Conservation (phyloP, 1,284 basidiomycete genomes). For the Moesziomyces antarcticus region DNA sequence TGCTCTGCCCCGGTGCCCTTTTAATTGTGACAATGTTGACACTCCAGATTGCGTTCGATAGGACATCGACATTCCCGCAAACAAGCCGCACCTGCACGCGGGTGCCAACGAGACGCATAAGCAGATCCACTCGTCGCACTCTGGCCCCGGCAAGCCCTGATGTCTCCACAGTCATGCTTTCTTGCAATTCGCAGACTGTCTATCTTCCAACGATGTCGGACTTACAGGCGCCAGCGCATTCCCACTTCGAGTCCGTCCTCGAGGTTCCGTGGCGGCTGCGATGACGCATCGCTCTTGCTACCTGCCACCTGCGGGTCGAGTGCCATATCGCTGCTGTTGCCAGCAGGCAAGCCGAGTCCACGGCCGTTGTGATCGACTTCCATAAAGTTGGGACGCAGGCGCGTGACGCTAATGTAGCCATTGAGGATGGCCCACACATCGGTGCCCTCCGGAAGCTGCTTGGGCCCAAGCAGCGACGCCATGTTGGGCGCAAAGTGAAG, state of each 20-base stretch:
- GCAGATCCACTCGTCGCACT: conserved; percentile 22
- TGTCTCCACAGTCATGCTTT: neutral
- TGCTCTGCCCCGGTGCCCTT: neutral
- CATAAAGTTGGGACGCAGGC: conserved; percentile 54
- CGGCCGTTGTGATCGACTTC: conserved; percentile 36
- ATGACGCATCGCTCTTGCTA: conserved; percentile 2
- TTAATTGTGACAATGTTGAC: neutral
- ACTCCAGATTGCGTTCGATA: conserved; percentile 1
- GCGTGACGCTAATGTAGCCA: conserved; percentile 58
- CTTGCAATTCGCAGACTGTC: neutral
- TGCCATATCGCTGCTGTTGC: neutral
- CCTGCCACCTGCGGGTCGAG: conserved; percentile 1
- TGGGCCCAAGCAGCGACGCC: conserved; percentile 52
- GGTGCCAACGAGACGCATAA: conserved; percentile 36
- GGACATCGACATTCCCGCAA: conserved; percentile 38
- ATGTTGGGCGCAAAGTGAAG: conserved; percentile 64
- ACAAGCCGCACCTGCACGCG: conserved; percentile 33
- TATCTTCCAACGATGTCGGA: neutral
- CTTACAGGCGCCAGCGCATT: conserved; percentile 35
- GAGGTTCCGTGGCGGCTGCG: neutral
- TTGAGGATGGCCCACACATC: conserved; percentile 64
- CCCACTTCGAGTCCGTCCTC: conserved; percentile 44
- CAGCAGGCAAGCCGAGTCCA: conserved; percentile 26
- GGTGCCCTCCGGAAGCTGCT: conserved; percentile 41
- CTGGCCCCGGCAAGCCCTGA: conserved; percentile 32